phyloP scores from a whole-genome alignment of 371 early-diverging fungal genomes.

The Mucor piriformis region DNA sequence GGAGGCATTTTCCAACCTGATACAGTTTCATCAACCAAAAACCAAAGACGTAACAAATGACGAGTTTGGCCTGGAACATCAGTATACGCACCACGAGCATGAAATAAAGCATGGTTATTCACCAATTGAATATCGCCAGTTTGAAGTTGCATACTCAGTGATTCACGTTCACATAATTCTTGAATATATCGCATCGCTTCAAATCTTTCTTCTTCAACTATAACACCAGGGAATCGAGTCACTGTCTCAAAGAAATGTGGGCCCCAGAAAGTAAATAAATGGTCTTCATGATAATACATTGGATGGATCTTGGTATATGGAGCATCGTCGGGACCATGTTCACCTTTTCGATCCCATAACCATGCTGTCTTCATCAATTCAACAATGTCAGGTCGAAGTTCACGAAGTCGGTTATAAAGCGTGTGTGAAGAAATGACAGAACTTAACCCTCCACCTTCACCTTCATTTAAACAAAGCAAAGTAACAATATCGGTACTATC shows the following conservation, averaged over 20 bases:
- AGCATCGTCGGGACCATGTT: constrained; percentile 35
- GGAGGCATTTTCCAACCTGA: constrained; percentile 44
- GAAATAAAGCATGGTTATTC: constrained; percentile 46
- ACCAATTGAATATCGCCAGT: constrained; percentile 54
- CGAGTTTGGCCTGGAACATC: constrained; percentile 37
- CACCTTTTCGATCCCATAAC: constrained; percentile 51
- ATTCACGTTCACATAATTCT: constrained; percentile 40
- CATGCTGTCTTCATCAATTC: constrained; percentile 45
- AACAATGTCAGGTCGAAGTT: constrained; percentile 46
- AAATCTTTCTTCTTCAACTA: constrained; percentile 29
- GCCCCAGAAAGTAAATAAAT: constrained; percentile 47
- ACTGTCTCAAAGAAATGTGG: constrained; percentile 53
- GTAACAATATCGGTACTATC: constrained; percentile 51
- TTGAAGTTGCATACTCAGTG: constrained; percentile 42
- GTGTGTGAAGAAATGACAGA: constrained; percentile 50
- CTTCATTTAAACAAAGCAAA: constrained; percentile 39
- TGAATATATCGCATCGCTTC: constrained; percentile 50
- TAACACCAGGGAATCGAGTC: constrained; percentile 40
- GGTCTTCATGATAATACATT: constrained; percentile 32
- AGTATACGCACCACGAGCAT: constrained; percentile 45
- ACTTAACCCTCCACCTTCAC: constrained; percentile 40
- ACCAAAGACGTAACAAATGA: constrained; percentile 47
- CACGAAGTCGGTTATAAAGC: constrained; percentile 41
- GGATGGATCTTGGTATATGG: constrained; percentile 40
- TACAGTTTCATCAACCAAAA: constrained; percentile 33